Percentiles rank a stretch among this genome's conserved stretches.
Conservation (phyloP, 2,329 filamentous ascomycete species). For the Ophiostoma sp. region DNA sequence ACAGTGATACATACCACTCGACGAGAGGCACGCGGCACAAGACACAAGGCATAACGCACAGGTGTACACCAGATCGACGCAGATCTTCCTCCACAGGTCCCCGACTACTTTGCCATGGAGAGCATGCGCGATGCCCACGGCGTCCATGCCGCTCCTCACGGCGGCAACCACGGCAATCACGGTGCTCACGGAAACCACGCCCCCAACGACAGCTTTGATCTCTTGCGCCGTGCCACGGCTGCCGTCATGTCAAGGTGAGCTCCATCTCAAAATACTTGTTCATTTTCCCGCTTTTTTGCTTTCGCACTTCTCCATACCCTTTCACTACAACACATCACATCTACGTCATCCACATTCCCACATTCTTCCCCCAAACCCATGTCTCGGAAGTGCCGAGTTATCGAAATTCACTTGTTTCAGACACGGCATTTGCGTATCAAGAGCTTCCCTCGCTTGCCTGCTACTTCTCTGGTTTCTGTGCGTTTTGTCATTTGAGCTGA, state of each 20-base stretch:
- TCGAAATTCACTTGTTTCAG: too few species aligned
- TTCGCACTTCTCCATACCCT: background rate
- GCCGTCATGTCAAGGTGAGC: conserved; percentile 57
- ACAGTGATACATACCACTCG: too few species aligned
- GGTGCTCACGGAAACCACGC: conserved; percentile 1
- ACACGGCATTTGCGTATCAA: too few species aligned
- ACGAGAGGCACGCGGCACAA: background rate
- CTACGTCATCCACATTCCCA: background rate
- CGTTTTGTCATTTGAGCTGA: background rate
- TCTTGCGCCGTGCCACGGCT: conserved; percentile 56
- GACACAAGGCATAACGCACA: background rate
- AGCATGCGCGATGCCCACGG: conserved; percentile 30
- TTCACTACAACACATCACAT: background rate
- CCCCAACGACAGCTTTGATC: conserved; percentile 40
- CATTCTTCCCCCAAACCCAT: background rate
- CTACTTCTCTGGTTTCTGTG: too few species aligned
- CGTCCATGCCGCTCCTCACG: conserved; percentile 22
- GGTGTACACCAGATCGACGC: background rate
- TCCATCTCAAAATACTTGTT: background rate
- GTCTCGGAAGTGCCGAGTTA: too few species aligned
- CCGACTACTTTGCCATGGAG: conserved; percentile 31
- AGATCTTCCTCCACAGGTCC: background rate
- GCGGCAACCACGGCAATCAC: background rate
- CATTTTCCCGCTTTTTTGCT: background rate
- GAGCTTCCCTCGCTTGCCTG: too few species aligned